Conservation (phyloP, 352 stramenopile genomes). For the Elongisporangium undulatum region DNA sequence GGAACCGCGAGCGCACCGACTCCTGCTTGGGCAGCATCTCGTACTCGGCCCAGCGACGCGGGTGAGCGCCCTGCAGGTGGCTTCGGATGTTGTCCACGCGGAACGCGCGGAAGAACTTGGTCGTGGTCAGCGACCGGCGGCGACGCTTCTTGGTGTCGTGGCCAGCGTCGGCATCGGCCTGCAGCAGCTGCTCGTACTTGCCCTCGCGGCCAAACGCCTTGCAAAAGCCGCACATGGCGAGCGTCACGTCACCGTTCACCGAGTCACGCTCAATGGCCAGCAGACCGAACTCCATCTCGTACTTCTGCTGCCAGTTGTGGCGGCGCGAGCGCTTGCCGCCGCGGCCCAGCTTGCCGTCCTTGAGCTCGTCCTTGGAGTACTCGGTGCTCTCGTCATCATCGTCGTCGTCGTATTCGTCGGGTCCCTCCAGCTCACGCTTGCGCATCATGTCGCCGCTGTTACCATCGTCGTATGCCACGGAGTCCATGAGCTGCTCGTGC, state of each 20-base stretch:
- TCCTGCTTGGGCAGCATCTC: constrained; percentile 80
- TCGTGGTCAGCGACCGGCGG: constrained; percentile 73
- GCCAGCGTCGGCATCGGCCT: constrained; percentile 42
- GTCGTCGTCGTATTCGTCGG: constrained; percentile 30
- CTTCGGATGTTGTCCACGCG: constrained; percentile 86
- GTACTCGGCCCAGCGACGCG: constrained; percentile 71
- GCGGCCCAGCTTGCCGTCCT: constrained; percentile 23
- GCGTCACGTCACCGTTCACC: constrained; percentile 57
- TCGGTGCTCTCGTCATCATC: constrained; percentile 33
- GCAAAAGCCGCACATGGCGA: constrained; percentile 83
- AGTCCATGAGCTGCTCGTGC: constrained; percentile 23
- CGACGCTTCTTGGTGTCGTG: constrained; percentile 70
- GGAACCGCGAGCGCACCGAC: constrained; percentile 38
- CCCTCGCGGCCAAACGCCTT: constrained; percentile 79
- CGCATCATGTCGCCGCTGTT: constrained; percentile 17
- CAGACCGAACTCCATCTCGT: constrained; percentile 79
- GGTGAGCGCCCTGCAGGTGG: constrained; percentile 73
- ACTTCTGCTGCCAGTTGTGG: constrained; percentile 80
- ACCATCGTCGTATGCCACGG: constrained; percentile 27
- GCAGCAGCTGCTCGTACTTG: constrained; percentile 67
- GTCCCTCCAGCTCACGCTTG: constrained; percentile 36
- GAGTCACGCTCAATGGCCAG: constrained; percentile 63
- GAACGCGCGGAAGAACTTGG: constrained; percentile 85
- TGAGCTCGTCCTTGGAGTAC: constrained; percentile 13
- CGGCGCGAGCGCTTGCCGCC: constrained; percentile 45